phyloP scores from a whole-genome alignment of 208 protist genomes.

The Kentomonas sorsogonicus region DNA sequence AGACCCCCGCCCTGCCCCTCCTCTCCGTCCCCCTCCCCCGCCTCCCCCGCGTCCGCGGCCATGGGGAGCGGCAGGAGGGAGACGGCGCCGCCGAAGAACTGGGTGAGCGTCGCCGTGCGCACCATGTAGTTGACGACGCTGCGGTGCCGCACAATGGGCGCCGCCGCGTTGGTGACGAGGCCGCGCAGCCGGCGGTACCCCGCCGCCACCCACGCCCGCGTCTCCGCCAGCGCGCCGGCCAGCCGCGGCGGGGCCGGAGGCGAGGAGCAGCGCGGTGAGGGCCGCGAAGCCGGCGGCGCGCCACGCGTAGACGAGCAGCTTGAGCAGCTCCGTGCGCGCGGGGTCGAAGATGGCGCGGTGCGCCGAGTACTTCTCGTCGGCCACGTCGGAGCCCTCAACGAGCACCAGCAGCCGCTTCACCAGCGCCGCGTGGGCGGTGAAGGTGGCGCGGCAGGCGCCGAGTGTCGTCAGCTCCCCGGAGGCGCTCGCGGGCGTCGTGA shows the following conservation, averaged over 20 bases:
- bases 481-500: too few species aligned
- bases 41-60: background rate
- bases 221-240: constrained; percentile 10
- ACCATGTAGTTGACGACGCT: constrained; percentile 79
- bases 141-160: constrained; percentile 51
- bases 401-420: constrained; percentile 45
- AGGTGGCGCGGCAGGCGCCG: background rate
- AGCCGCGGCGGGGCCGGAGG: background rate
- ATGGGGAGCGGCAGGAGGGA: constrained; percentile 38
- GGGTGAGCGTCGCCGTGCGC: constrained; percentile 70
- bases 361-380: constrained; percentile 73
- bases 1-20: constrained; percentile 4
- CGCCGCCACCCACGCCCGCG: constrained; percentile 24
- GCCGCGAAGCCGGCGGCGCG: constrained; percentile 32
- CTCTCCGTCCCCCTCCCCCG: constrained; percentile 8
- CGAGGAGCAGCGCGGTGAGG: constrained; percentile 34
- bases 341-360: constrained; percentile 61
- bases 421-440: constrained; percentile 13
- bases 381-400: constrained; percentile 67
- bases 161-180: too few species aligned
- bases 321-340: constrained; percentile 57
- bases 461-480: background rate
- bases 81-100: constrained; percentile 72
- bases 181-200: constrained; percentile 52
- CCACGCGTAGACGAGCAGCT: constrained; percentile 60